Percentiles rank a stretch among this genome's conserved stretches.
Conservation (phyloP, 1,139 yeast genomes). For the Nakaseomyces nivariensis region DNA sequence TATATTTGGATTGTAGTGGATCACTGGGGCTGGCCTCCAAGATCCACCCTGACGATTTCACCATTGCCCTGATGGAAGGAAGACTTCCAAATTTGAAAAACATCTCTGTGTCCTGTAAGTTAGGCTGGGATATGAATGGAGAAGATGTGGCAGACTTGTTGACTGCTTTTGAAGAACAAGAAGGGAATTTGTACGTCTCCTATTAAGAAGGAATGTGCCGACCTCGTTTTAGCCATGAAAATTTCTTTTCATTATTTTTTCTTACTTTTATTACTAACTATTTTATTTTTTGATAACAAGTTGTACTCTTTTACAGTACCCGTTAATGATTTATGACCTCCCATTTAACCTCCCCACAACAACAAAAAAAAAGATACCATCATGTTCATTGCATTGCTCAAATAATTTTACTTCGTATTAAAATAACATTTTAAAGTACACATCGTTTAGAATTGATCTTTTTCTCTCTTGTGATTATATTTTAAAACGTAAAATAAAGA, state of each 20-base stretch:
- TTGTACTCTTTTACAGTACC: no score
- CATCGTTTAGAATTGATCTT: no score
- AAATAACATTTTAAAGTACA: no score
- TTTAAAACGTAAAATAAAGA: no score
- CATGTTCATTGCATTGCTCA: no score
- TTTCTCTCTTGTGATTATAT: no score
- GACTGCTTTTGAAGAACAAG: constrained; percentile 35
- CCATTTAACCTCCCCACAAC: no score
- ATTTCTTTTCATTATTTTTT: not conserved
- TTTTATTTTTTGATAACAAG: not conserved
- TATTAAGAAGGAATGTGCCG: constrained; percentile 11
- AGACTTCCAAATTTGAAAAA: constrained; percentile 58
- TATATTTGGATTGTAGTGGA: constrained; percentile 79
- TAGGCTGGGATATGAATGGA: constrained; percentile 81
- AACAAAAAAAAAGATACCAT: no score
- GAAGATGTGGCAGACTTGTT: constrained; percentile 58
- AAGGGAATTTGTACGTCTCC: constrained; percentile 31
- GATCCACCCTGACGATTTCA: constrained; percentile 78
- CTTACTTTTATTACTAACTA: not conserved
- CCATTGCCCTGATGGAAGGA: constrained; percentile 72
- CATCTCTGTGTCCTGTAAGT: constrained; percentile 58
- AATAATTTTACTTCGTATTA: no score
- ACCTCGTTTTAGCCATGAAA: not conserved
- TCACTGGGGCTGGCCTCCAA: constrained; percentile 76
- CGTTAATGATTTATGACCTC: no score